Conservation (phyloP, 345 rosid genomes). For the Punica granatum region DNA sequence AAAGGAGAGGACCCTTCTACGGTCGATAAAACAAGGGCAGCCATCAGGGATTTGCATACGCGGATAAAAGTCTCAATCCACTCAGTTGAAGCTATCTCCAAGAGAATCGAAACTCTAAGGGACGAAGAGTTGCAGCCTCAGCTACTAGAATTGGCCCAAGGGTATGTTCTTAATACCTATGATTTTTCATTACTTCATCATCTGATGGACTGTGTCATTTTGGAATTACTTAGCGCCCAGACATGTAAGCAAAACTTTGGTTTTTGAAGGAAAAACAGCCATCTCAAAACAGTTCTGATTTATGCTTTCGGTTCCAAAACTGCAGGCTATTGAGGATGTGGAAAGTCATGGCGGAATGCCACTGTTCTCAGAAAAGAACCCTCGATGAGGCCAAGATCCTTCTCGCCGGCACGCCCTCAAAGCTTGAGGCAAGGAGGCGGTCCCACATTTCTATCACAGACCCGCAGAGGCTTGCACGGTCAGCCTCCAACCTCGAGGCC, state of each 20-base stretch:
- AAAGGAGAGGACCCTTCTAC: constrained; percentile 60
- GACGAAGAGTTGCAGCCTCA: constrained; percentile 97
- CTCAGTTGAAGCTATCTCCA: constrained; percentile 76
- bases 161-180: constrained; percentile 33
- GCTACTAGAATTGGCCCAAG: constrained; percentile 71
- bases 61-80: constrained; percentile 77
- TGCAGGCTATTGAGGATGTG: constrained; percentile 80
- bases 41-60: constrained; percentile 69
- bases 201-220: too few species aligned
- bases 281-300: not conserved
- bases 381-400: constrained; percentile 81
- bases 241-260: too few species aligned
- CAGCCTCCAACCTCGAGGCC: constrained; percentile 65
- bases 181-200: not conserved
- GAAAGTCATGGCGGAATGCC: constrained; percentile 94
- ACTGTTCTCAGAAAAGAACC: constrained; percentile 67
- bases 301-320: not conserved
- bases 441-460: constrained; percentile 46
- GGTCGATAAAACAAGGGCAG: constrained; percentile 63
- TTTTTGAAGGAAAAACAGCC: too few species aligned
- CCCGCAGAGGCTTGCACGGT: constrained; percentile 53
- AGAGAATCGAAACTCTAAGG: constrained; percentile 75
- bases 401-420: constrained; percentile 67
- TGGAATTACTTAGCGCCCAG: too few species aligned
- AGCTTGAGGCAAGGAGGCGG: constrained; percentile 46